Base-by-base conservation (phyloP, 2,329 filamentous ascomycete genomes). In the Apiospora malaysiana region DNA sequence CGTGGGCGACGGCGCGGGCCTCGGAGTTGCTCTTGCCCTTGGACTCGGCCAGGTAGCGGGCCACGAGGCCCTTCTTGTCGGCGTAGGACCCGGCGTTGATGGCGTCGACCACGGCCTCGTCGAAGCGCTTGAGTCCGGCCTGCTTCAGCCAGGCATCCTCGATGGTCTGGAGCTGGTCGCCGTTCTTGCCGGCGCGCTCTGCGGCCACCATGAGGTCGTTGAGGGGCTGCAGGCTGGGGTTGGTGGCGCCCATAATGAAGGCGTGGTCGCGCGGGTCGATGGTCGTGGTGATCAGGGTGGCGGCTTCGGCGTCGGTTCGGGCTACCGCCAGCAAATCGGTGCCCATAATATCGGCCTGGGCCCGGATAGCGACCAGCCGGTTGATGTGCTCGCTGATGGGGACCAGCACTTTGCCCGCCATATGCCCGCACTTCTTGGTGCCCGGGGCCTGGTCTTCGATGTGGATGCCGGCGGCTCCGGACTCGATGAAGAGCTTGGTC, bases 371-470 rank as follows among this genome's bases (percentile, higher is more conserved):
- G 68, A 99, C 94, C 70, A 99, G 88, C 70, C 96, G 92, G 86
- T 98, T 98, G 85, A 98, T 98, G 86, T 99, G 96, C 86, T 99
- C 96, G 83, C 91, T 93, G 80, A 98, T 97, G 68, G 96, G 96
- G 69, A 99, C 96, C 72, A 99, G 87, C 59, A 98, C 96, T 86
- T 98, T 98, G 79, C 96, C 96, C 75, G 96, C 96, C 96, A 98
- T 98, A 85, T 98, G 96, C 74, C 96, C 96, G 82, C 96, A 99
- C 89, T 99, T 99, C 90, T 99, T 99, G 68, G 96, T 98, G 70
- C 96, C 96, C 3, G 96, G 95, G 4, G 96, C 95, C 84, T 98
- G 96, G 82, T 99, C 96, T 84, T 99, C 96, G 77, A 99, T 98
- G 84, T 99, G 96, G 79, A 99, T 98, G 75, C 96, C 96, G 56